Percentiles rank a stretch among this genome's conserved stretches.
Conservation (phyloP, 2,329 filamentous ascomycete species). For the Didymella arachidicola region DNA sequence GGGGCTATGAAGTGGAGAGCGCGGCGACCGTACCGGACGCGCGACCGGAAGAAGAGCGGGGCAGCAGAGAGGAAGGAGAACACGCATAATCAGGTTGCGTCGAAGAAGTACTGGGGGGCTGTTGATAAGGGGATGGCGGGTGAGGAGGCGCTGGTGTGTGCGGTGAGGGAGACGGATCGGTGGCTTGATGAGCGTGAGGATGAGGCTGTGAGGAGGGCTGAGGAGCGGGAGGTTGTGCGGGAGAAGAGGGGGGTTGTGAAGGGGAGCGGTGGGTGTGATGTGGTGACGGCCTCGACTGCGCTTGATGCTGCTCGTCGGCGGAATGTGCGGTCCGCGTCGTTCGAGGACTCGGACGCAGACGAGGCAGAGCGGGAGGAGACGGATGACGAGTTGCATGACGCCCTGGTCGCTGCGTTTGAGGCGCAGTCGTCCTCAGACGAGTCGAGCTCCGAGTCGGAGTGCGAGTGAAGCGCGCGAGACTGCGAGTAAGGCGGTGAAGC, state of each 20-base stretch:
- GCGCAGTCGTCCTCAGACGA: background rate
- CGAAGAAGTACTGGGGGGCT: constrained; percentile 29
- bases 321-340: background rate
- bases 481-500: background rate
- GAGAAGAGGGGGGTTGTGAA: background rate
- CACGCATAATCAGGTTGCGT: constrained; percentile 36
- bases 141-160: constrained; percentile 26
- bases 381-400: background rate
- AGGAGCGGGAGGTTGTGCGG: background rate
- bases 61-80: background rate
- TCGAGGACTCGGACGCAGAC: background rate
- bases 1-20: constrained; percentile 28
- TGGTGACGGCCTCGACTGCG: background rate
- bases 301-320: background rate
- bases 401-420: background rate
- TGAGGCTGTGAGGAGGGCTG: constrained; percentile 1
- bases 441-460: background rate
- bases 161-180: constrained; percentile 29
- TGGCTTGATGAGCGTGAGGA: constrained; percentile 28
- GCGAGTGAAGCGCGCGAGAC: background rate
- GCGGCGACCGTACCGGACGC: constrained; percentile 28
- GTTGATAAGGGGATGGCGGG: constrained; percentile 20
- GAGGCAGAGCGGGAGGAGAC: background rate
- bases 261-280: background rate
- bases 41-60: background rate